Percentiles rank a stretch among this genome's conserved stretches.
Evolutionary conservation across 2,329 filamentous ascomycete genomes (phyloP).

Genomic region (Aaosphaeria pasadenensis): DNA sequence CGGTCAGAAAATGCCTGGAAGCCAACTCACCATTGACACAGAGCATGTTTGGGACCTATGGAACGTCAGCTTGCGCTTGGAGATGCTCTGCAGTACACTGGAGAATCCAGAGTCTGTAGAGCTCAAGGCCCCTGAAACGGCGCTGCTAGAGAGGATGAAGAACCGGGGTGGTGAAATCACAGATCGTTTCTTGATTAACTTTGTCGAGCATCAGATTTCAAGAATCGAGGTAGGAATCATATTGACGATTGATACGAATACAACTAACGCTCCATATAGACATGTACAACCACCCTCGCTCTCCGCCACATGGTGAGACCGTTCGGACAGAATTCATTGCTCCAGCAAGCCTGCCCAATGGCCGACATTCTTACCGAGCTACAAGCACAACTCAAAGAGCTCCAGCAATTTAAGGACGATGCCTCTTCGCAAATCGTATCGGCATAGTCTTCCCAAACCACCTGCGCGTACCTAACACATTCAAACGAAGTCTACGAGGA

Average conservation of each 20-base stretch:
- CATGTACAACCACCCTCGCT: constrained; percentile 74
- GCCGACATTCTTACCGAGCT: constrained; percentile 64
- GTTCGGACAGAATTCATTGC: constrained; percentile 60
- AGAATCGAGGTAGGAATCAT: constrained; percentile 78
- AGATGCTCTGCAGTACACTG: constrained; percentile 89
- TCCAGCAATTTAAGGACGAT: constrained; percentile 45
- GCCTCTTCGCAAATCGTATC: constrained; percentile 15
- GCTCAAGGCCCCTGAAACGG: constrained; percentile 77
- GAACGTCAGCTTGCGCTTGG: constrained; percentile 82
- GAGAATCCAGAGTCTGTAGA: constrained; percentile 64
- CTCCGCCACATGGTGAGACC: constrained; percentile 77
- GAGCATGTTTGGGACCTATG: constrained; percentile 86
- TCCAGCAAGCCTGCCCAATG: constrained; percentile 77
- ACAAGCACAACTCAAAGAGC: constrained; percentile 59
- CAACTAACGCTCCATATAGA: constrained; percentile 50
- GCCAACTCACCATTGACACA: constrained; percentile 73
- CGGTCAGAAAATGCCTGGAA: constrained; percentile 61
- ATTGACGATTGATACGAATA: background rate
- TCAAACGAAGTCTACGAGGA: no score
- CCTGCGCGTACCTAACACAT: no score
- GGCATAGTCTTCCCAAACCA: constrained; percentile 2
- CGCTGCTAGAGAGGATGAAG: constrained; percentile 73
- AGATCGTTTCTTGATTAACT: constrained; percentile 81
- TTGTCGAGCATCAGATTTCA: constrained; percentile 92
- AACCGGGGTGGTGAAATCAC: constrained; percentile 77